These are phyloP conservation scores for Didymella sp. DNA, from an alignment of 2,329 filamentous ascomycete genomes.

Conservation along the genomic window DNA sequence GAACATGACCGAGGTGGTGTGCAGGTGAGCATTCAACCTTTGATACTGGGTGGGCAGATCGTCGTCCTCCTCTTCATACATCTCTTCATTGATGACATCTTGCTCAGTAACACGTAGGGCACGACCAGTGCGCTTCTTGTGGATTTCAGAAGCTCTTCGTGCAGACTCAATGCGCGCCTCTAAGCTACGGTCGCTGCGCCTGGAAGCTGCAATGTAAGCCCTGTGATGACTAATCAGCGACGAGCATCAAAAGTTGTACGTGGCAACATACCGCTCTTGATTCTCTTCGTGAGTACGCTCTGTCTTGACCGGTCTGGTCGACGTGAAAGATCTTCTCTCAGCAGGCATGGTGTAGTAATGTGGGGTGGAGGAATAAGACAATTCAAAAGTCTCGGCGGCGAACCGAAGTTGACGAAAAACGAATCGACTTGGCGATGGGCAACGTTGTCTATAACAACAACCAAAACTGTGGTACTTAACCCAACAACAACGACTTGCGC, in stretches of 20 bases:
- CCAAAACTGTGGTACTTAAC: no score
- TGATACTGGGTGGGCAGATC: conserved; percentile 73
- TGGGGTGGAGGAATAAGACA: no score
- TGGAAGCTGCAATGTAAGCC: conserved; percentile 90
- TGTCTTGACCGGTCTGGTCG: conserved; percentile 62
- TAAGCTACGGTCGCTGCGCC: conserved; percentile 82
- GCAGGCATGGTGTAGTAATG: conserved; percentile 48
- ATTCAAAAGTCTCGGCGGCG: no score
- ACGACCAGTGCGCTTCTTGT: conserved; percentile 85
- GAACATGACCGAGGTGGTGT: conserved; percentile 66
- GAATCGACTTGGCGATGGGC: no score
- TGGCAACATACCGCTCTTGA: conserved; percentile 66
- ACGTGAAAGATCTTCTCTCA: conserved; percentile 43
- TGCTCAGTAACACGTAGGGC: conserved; percentile 81
- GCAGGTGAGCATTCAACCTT: conserved; percentile 67
- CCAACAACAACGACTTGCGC: neutral
- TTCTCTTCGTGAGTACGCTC: conserved; percentile 82
- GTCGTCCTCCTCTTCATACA: conserved; percentile 96
- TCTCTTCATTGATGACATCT: conserved; percentile 88
- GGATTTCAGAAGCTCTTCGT: conserved; percentile 84
- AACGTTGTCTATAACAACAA: no score
- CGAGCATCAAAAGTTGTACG: neutral
- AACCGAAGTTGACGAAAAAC: no score
- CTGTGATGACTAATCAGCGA: conserved; percentile 54
- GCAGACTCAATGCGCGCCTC: conserved; percentile 91